These are phyloP conservation scores for Pachysandra terminalis DNA, from an alignment of 164 flowering plant genomes.

Conservation along the genomic window DNA sequence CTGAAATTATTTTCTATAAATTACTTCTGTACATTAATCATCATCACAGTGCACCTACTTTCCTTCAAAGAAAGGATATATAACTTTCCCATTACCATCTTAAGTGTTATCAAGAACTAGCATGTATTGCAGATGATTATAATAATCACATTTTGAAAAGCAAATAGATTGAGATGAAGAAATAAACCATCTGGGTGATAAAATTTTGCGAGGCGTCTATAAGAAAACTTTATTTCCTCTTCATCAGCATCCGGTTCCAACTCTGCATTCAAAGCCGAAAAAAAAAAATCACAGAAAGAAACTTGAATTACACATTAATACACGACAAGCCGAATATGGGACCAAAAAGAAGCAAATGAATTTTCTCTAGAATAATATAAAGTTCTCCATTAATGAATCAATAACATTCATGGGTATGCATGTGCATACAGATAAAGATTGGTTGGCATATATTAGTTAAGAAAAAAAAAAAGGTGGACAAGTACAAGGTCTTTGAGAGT, in stretches of 20 bases:
- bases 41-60: not conserved
- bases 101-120: not conserved
- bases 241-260: slow-evolving; percentile 89
- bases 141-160: not conserved
- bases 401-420: not conserved
- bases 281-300: not conserved
- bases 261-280: slow-evolving; percentile 53
- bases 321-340: too few species aligned
- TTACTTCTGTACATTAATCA: too few species aligned
- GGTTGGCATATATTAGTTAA: not conserved
- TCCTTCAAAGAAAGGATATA: not conserved
- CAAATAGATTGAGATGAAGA: slow-evolving; percentile 13
- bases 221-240: slow-evolving; percentile 77
- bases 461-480: not conserved
- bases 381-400: not conserved
- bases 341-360: too few species aligned
- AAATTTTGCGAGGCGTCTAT: slow-evolving; percentile 85
- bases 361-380: too few species aligned
- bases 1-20: too few species aligned
- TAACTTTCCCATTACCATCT: not conserved
- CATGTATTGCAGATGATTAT: not conserved
- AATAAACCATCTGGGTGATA: slow-evolving; percentile 98
- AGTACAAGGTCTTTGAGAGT: not conserved
- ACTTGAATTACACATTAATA: too few species aligned
- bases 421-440: not conserved